Percentiles rank a stretch among this genome's conserved stretches.
Conservation (phyloP, 306 rosid species). For the Lupinus albus region DNA sequence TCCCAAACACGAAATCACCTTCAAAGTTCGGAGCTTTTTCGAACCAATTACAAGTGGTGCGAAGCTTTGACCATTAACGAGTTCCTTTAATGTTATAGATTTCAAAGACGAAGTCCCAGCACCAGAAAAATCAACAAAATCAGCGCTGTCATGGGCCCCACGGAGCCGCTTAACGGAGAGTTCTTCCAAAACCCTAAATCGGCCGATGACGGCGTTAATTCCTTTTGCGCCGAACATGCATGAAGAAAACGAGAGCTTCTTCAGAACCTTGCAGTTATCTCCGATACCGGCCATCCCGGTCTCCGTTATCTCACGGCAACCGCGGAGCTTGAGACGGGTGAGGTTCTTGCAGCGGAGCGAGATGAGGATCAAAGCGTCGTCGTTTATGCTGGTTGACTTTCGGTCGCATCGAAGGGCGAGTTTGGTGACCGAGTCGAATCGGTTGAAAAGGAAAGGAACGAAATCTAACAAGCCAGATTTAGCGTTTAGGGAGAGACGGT, state of each 20-base stretch:
- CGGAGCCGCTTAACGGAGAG: constrained; percentile 79
- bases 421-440: constrained; percentile 76
- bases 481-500: constrained; percentile 61
- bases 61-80: constrained; percentile 66
- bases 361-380: constrained; percentile 62
- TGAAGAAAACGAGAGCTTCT: constrained; percentile 72
- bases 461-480: constrained; percentile 49
- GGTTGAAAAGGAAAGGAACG: constrained; percentile 57
- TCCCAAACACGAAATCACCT: constrained; percentile 71
- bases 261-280: constrained; percentile 58
- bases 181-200: constrained; percentile 64
- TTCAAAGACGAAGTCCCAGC: constrained; percentile 53
- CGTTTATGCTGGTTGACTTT: constrained; percentile 60
- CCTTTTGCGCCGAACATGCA: constrained; percentile 68
- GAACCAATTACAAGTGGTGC: constrained; percentile 63
- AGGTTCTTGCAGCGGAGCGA: constrained; percentile 66
- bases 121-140: constrained; percentile 48
- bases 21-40: constrained; percentile 62
- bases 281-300: constrained; percentile 62
- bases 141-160: constrained; percentile 54
- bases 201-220: constrained; percentile 60
- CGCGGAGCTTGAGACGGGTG: constrained; percentile 72
- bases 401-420: constrained; percentile 76
- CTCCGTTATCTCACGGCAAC: constrained; percentile 68
- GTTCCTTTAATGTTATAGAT: constrained; percentile 68